phyloP scores from a whole-genome alignment of 805 yeast species.

The Candida krabiensis region DNA sequence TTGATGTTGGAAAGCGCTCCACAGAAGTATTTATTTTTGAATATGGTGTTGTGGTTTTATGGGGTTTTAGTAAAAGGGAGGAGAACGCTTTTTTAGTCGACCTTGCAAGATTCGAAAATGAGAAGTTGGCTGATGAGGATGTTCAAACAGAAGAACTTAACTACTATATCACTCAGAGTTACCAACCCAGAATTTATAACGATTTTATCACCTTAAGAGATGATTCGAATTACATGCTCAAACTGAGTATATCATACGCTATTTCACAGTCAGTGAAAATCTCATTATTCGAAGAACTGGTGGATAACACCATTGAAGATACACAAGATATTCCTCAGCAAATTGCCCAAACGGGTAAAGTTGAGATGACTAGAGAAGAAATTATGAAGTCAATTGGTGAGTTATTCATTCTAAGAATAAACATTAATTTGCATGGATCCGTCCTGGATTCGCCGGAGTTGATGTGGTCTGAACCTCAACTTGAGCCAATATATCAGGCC shows the following conservation, averaged over 20 bases:
- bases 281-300: conserved; percentile 91
- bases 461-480: conserved; percentile 98
- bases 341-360: conserved; percentile 92
- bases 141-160: conserved; percentile 94
- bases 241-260: conserved; percentile 92
- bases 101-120: conserved; percentile 87
- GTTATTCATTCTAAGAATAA: conserved; percentile 80
- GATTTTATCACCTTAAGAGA: conserved; percentile 93
- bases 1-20: conserved; percentile 74
- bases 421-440: conserved; percentile 80
- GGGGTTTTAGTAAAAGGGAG: conserved; percentile 91
- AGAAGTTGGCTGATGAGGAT: conserved; percentile 87
- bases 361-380: conserved; percentile 89
- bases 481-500: conserved; percentile 97
- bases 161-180: conserved; percentile 88
- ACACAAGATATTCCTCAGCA: conserved; percentile 97
- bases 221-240: conserved; percentile 86
- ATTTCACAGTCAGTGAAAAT: conserved; percentile 94
- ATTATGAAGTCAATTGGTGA: conserved; percentile 98
- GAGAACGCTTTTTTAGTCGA: conserved; percentile 81
- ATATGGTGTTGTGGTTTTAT: conserved; percentile 94
- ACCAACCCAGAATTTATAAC: conserved; percentile 93
- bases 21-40: conserved; percentile 88
- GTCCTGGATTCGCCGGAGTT: conserved; percentile 95
- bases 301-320: conserved; percentile 94